These are phyloP conservation scores for Przewalskia tangutica DNA, from an alignment of 257 asterid genomes.

Conservation along the genomic window DNA sequence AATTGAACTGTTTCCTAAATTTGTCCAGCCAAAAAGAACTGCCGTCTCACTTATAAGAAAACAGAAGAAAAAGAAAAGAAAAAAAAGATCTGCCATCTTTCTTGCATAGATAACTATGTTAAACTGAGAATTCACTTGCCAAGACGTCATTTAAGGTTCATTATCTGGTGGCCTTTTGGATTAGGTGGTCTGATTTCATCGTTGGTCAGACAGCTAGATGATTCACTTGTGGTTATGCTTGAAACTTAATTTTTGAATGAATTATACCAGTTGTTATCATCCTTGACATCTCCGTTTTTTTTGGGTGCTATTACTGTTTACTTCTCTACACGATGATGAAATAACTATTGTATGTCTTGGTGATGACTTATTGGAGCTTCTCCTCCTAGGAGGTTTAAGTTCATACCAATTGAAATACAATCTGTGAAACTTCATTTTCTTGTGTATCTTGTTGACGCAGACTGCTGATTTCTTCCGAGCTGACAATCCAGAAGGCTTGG, in stretches of 20 bases:
- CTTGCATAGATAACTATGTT: background rate
- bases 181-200: background rate
- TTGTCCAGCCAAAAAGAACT: background rate
- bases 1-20: background rate
- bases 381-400: background rate
- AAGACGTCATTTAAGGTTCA: background rate
- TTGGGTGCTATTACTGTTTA: background rate
- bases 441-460: constrained; percentile 36
- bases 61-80: background rate
- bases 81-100: background rate
- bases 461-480: constrained; percentile 95
- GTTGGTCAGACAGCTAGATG: background rate
- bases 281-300: background rate
- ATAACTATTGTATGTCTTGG: background rate
- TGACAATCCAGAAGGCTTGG: constrained; percentile 93
- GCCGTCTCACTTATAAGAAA: background rate
- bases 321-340: background rate
- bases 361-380: background rate
- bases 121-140: background rate
- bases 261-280: background rate
- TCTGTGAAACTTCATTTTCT: background rate
- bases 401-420: background rate
- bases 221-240: background rate
- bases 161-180: background rate
- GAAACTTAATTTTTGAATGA: background rate